Conservation (phyloP, 148 eudicot species). For the Fagopyrum homotropicum region DNA sequence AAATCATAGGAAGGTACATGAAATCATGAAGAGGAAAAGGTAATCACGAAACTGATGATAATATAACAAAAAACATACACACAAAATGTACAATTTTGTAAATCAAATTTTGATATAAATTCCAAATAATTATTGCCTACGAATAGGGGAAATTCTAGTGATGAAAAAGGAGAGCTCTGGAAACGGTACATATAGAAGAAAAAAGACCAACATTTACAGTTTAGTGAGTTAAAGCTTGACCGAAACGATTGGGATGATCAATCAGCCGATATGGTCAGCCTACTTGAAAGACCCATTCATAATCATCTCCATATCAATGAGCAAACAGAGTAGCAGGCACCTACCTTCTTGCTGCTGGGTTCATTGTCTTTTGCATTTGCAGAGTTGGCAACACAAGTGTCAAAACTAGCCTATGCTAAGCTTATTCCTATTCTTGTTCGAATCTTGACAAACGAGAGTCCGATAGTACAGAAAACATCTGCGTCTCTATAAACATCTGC, state of each 20-base stretch:
- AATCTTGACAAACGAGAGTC: conserved; percentile 60
- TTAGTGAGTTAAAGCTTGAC: not conserved
- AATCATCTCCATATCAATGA: not conserved
- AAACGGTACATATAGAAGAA: not conserved
- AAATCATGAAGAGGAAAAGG: no score
- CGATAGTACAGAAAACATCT: conserved; percentile 72
- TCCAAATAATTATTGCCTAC: not conserved
- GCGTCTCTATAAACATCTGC: conserved; percentile 92
- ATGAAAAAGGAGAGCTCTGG: not conserved
- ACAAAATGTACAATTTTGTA: not conserved
- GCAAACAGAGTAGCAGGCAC: not conserved
- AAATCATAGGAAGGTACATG: no score
- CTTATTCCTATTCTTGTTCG: conserved; percentile 36
- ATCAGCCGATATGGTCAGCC: not conserved
- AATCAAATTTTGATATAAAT: not conserved
- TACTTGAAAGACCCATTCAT: not conserved
- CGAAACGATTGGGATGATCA: not conserved
- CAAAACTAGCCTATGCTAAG: not conserved
- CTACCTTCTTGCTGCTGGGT: not conserved
- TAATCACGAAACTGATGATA: no score
- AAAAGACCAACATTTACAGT: conserved; percentile 3
- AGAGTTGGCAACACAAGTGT: conserved; percentile 2
- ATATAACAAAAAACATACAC: not conserved
- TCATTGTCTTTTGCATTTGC: conserved; percentile 9
- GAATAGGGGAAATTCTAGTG: not conserved